These are phyloP conservation scores for Xerocomellus dryophilus DNA, from an alignment of 768 basidiomycete species.

Conservation along the genomic window DNA sequence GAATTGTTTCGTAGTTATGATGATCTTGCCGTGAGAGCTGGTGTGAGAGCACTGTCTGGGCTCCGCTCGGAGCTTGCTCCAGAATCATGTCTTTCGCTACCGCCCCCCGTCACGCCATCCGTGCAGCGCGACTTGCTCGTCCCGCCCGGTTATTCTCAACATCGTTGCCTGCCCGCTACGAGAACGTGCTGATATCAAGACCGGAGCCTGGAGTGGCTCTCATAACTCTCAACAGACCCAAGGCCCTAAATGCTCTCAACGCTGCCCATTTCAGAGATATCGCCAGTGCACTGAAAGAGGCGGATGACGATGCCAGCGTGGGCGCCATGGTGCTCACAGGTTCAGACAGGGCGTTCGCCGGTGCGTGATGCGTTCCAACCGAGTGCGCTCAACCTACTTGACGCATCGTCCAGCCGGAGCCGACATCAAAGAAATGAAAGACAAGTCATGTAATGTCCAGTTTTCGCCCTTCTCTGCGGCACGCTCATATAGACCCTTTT, in stretches of 20 bases:
- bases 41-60: background rate
- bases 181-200: constrained; percentile 64
- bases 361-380: constrained; percentile 39
- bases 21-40: constrained; percentile 1
- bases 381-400: background rate
- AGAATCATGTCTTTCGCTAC: constrained; percentile 19
- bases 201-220: constrained; percentile 71
- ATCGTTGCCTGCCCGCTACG: constrained; percentile 42
- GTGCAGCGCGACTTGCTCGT: background rate
- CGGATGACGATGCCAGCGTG: constrained; percentile 66
- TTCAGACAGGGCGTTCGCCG: constrained; percentile 90
- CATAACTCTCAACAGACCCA: constrained; percentile 86
- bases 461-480: background rate
- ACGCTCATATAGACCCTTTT: background rate
- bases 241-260: constrained; percentile 85
- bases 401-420: constrained; percentile 67
- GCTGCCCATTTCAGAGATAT: constrained; percentile 79
- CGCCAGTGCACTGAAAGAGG: constrained; percentile 68
- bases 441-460: constrained; percentile 73
- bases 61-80: background rate
- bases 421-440: constrained; percentile 99
- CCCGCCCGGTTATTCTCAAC: constrained; percentile 26
- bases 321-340: constrained; percentile 92
- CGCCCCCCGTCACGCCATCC: constrained; percentile 5
- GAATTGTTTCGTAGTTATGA: background rate